Conservation (phyloP, 1,284 basidiomycete species). For the Serendipita sp. region DNA sequence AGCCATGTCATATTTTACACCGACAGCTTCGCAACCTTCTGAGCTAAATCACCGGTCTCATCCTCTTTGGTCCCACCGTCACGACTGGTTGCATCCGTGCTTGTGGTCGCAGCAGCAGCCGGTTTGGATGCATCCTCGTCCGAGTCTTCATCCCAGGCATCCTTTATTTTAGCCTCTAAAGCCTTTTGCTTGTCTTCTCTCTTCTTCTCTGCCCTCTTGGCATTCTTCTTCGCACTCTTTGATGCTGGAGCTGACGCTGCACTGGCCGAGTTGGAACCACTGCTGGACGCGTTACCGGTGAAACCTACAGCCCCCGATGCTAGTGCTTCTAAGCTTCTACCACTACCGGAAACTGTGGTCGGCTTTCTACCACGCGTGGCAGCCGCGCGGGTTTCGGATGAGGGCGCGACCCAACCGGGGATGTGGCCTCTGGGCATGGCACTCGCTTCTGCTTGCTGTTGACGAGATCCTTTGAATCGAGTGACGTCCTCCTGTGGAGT, state of each 20-base stretch:
- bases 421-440: constrained; percentile 60
- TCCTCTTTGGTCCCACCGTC: constrained; percentile 11
- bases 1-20: too few relatives aligned
- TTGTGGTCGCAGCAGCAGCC: constrained; percentile 7
- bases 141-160: constrained; percentile 60
- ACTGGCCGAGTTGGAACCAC: constrained; percentile 6
- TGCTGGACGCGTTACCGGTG: not conserved
- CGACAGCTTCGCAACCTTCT: constrained; percentile 24
- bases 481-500: constrained; percentile 88
- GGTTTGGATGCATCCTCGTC: constrained; percentile 20
- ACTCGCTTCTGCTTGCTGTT: constrained; percentile 51
- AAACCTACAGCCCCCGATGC: constrained; percentile 2
- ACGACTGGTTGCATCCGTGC: constrained; percentile 13
- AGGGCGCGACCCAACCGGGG: constrained; percentile 60
- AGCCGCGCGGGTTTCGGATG: constrained; percentile 24
- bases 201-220: constrained; percentile 55
- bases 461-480: constrained; percentile 65
- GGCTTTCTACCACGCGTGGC: constrained; percentile 19
- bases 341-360: constrained; percentile 17
- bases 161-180: constrained; percentile 32
- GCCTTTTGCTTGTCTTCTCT: constrained; percentile 34
- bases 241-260: constrained; percentile 13
- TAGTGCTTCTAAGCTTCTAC: constrained; percentile 12
- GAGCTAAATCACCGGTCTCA: constrained; percentile 18
- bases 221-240: constrained; percentile 64